phyloP scores from a whole-genome alignment of 768 basidiomycete species.

The Lentinula sp. region DNA sequence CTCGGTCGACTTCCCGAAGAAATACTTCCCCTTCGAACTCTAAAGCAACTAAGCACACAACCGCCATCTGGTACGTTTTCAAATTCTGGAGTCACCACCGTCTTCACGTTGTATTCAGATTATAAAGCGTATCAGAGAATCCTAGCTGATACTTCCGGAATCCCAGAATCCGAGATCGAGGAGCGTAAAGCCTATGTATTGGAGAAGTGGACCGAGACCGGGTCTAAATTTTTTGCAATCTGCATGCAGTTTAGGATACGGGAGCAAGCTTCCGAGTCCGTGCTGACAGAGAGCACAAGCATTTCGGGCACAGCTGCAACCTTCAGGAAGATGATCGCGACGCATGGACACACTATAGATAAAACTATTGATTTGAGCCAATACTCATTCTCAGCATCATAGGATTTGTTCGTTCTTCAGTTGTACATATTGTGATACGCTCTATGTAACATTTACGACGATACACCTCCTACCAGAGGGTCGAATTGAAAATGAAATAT shows the following conservation, averaged over 20 bases:
- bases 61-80: background rate
- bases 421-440: background rate
- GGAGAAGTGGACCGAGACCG: background rate
- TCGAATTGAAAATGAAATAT: conserved; percentile 37
- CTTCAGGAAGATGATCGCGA: background rate
- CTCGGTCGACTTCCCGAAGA: background rate
- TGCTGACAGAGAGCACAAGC: background rate
- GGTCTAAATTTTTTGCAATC: background rate
- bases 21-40: background rate
- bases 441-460: background rate
- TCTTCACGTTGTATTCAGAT: background rate
- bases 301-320: background rate
- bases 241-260: background rate
- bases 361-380: background rate
- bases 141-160: background rate
- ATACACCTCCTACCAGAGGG: conserved; percentile 39
- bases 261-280: too few relatives aligned
- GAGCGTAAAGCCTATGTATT: background rate
- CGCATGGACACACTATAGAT: background rate
- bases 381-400: background rate
- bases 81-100: background rate
- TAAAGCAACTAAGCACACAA: background rate
- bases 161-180: background rate
- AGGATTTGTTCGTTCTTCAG: background rate
- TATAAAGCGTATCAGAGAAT: background rate